Base-by-base conservation (phyloP, 208 protist species). In the Leishmania braziliensis region DNA sequence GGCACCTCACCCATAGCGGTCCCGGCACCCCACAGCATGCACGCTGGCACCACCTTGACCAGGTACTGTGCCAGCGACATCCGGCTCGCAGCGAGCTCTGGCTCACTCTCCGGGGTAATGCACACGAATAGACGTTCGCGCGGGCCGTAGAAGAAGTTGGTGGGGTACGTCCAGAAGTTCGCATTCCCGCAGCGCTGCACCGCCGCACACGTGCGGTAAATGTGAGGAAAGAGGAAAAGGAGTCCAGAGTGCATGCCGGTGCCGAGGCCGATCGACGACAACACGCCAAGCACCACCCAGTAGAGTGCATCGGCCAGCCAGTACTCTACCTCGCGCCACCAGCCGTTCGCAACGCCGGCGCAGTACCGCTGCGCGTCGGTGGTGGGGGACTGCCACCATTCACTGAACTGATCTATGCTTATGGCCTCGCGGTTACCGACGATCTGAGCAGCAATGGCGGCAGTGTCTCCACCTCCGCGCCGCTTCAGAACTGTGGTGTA, bases 1-100 rank as follows among this genome's bases (percentile, higher is more conserved):
- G 98, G 98, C 58, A 99, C 90, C 90, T 99, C 98, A 51, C 98
- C 98, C 29, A 99, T 95, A 18, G 98, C 98, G 1, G 98, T 99
- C 50, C 98, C 98, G 16, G 91, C 88, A 43, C 98, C 98, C 97
- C 98, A 99, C 73, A 98, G 36, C 74, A 99, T 78, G 78, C 97
- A 98, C 50, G 94, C 90, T 9, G 94, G 88, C 43, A 93, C 66
- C 26, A 98, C 86, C 73, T 97, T 94, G 39, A 89, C 66, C 46
- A 97, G 85, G 51, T 89, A 82, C 62, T 89, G 69, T 23, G 91
- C 80, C 5, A 91, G 73, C 63, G 80, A 66, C 63, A 29, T 53
- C 63, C 54, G 51, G 63, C 26, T 79, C 46, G 78, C 76, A 50
- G 81, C 72, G 53, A 56, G 58, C 39, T 79, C 79, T 8, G 77